Evolutionary conservation across 2,329 filamentous ascomycete genomes (phyloP).

Genomic region (Neonectria neomacrospora): DNA sequence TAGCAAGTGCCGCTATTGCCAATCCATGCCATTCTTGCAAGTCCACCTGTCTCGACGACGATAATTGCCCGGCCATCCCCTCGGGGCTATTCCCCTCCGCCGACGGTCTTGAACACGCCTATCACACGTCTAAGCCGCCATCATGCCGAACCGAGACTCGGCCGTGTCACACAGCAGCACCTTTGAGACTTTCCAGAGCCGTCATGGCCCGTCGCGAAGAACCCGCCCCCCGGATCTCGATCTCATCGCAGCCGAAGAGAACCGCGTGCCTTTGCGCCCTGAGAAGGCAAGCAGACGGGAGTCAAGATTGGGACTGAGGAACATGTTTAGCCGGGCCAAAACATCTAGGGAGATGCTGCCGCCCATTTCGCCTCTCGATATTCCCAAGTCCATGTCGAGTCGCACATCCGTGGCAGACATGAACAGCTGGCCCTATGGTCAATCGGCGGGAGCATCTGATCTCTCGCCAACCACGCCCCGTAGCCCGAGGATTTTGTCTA

Average conservation of each 20-base stretch:
- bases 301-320: conserved; percentile 63
- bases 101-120: not conserved
- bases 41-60: conserved; percentile 28
- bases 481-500: conserved; percentile 40
- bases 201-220: conserved; percentile 37
- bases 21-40: conserved; percentile 34
- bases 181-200: conserved; percentile 40
- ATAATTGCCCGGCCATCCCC: conserved; percentile 23
- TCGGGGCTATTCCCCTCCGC: conserved; percentile 13
- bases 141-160: conserved; percentile 44
- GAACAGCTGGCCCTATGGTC: conserved; percentile 55
- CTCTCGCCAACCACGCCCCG: conserved; percentile 44
- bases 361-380: conserved; percentile 44
- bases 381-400: conserved; percentile 51
- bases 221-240: conserved; percentile 43
- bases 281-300: conserved; percentile 60
- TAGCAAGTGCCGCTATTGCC: conserved; percentile 8
- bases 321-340: conserved; percentile 62
- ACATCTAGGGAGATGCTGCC: conserved; percentile 49
- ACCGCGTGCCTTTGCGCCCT: conserved; percentile 55
- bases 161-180: conserved; percentile 39
- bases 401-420: conserved; percentile 60
- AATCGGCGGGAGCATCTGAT: conserved; percentile 52
- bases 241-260: conserved; percentile 44
- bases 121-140: not conserved